Conservation (phyloP, 108 stramenopile genomes). For the Cylindrotheca fusiformis region DNA sequence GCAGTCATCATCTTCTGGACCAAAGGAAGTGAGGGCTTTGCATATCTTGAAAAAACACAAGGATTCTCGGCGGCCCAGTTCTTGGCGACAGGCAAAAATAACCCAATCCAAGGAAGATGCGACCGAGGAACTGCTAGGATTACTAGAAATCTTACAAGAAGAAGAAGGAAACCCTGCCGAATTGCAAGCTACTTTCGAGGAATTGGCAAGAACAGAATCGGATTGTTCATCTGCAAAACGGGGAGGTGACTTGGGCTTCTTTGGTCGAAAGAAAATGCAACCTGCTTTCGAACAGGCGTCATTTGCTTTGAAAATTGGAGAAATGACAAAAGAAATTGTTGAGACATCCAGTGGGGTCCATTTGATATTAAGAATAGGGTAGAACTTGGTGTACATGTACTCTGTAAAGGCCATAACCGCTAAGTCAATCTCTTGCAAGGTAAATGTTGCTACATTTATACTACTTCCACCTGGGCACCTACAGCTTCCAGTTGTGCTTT, state of each 20-base stretch:
- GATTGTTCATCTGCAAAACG: constrained; percentile 83
- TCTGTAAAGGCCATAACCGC: too few relatives aligned
- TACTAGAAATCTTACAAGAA: constrained; percentile 56
- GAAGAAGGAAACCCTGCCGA: constrained; percentile 45
- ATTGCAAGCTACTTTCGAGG: constrained; percentile 74
- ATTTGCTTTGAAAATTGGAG: constrained; percentile 78
- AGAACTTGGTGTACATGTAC: constrained; percentile 1
- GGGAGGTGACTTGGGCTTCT: constrained; percentile 84
- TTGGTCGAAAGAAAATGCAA: constrained; percentile 80
- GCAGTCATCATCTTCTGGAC: constrained; percentile 24
- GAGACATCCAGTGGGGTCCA: constrained; percentile 85
- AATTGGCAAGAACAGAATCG: constrained; percentile 78
- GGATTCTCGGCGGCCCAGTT: constrained; percentile 63
- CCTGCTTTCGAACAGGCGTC: constrained; percentile 75
- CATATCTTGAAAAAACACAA: constrained; percentile 88
- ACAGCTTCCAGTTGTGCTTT: constrained; percentile 76
- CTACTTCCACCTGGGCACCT: constrained; percentile 78
- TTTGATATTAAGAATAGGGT: constrained; percentile 73
- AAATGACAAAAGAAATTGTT: constrained; percentile 73
- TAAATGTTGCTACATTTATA: too few relatives aligned
- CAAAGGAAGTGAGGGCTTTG: constrained; percentile 76
- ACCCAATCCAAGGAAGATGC: constrained; percentile 74
- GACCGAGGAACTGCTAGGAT: constrained; percentile 51
- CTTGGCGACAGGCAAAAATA: constrained; percentile 72
- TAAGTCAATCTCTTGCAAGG: too few relatives aligned